Base-by-base conservation (phyloP, 352 stramenopile genomes). In the Pythium oligandrum region DNA sequence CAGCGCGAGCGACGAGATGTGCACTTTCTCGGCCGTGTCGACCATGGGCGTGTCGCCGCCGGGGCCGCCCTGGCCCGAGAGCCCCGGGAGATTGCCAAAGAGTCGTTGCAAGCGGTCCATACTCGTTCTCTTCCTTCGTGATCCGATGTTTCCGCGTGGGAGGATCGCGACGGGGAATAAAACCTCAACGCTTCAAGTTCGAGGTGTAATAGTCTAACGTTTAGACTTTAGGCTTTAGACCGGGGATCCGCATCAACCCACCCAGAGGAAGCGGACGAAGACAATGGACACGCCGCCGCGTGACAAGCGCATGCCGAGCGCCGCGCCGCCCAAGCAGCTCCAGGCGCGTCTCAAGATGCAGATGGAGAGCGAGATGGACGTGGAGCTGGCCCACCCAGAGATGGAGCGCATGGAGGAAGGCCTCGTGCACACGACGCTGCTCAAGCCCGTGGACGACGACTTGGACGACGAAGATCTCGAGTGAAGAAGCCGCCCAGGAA, bases 1-100 rank as follows among this genome's bases (percentile, higher is more conserved):
- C 52, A 99, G 78, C 51, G 97, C 96, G 40, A 99, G 75, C 43
- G 95, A 98, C 57, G 94, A 99, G 44, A 99, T 99, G 67, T 99
- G 96, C 40, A 99, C 96, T 66, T 99, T 99, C 83, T 99, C 97
- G 38, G 96, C 89, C 57, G 94, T 98, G 76, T 99, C 96, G 5
- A 98, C 92, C 36, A 96, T 86, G 34, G 95, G 95, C 11, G 86
- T 88, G 64, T 99, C 95, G 36, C 73, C 62, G n/a, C 83, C 83
- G 12, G 74, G 73, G 46, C 71, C 80, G 10, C 77, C 70, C 52
- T 90, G 79, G 39, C 81, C 79, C 4, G 78, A 72, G 40, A 94
- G 71, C 1, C 84, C 84, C 31, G 84, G 81, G 4, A 94, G 64
- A 59, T 91, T 92, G 50, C 84, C 84, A 70, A 94, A 94, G 46